phyloP scores from a whole-genome alignment of 441 rosid genomes.

The Populus tomentosa region DNA sequence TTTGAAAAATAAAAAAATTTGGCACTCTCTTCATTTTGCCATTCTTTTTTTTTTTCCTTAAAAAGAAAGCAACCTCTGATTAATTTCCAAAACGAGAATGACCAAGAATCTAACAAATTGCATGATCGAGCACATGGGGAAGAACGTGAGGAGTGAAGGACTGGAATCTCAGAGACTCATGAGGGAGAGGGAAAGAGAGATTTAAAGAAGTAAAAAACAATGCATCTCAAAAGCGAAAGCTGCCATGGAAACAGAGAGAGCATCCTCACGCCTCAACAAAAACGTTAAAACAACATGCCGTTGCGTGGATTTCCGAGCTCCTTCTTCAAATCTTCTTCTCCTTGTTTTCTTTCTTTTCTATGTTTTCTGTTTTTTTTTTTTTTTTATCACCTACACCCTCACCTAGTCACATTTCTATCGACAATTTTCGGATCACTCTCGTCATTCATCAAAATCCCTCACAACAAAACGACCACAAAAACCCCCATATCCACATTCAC shows the following conservation, averaged over 20 bases:
- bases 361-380: background rate
- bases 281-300: background rate
- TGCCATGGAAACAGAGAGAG: conserved; percentile 42
- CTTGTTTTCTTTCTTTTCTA: background rate
- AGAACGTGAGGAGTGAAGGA: conserved; percentile 34
- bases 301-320: conserved; percentile 33
- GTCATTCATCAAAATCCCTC: conserved; percentile 1
- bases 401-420: background rate
- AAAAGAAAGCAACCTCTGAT: background rate
- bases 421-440: conserved; percentile 18
- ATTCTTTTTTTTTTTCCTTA: background rate
- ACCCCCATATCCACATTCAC: conserved; percentile 2
- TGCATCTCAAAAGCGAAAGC: conserved; percentile 47
- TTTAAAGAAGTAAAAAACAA: conserved; percentile 14
- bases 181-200: background rate
- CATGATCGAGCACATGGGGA: conserved; percentile 44
- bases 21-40: too few species aligned
- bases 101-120: conserved; percentile 23
- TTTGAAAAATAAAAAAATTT: background rate
- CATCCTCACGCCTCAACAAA: conserved; percentile 35
- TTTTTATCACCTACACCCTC: background rate
- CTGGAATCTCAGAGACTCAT: conserved; percentile 30
- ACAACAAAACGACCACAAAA: conserved; percentile 22
- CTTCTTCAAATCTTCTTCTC: conserved; percentile 5
- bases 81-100: conserved; percentile 1